These are phyloP conservation scores for Cercospora citrullina DNA, from an alignment of 2,329 filamentous ascomycete species.

Conservation along the genomic window DNA sequence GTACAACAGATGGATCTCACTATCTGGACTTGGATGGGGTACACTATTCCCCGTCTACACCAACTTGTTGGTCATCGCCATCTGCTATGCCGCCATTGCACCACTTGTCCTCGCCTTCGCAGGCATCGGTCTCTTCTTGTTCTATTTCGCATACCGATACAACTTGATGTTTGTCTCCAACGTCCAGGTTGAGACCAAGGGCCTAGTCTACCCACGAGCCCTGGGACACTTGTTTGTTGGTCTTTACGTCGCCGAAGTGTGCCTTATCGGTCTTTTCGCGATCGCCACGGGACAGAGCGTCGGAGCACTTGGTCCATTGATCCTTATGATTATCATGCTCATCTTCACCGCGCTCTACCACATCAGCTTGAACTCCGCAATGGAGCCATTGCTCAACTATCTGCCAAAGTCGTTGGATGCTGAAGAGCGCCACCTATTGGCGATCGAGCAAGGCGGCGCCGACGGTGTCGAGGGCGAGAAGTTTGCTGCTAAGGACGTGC, in stretches of 20 bases:
- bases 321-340: slow-evolving; percentile 74
- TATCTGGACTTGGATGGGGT: slow-evolving; percentile 78
- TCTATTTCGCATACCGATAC: slow-evolving; percentile 88
- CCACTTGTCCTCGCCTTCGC: slow-evolving; percentile 83
- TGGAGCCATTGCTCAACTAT: slow-evolving; percentile 74
- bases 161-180: slow-evolving; percentile 87
- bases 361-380: slow-evolving; percentile 68
- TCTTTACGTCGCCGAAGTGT: slow-evolving; percentile 74
- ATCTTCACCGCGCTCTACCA: slow-evolving; percentile 77
- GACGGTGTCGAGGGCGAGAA: slow-evolving; percentile 28
- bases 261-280: slow-evolving; percentile 80
- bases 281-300: slow-evolving; percentile 58
- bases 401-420: slow-evolving; percentile 58
- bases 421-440: slow-evolving; percentile 41
- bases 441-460: slow-evolving; percentile 37
- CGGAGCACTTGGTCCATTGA: slow-evolving; percentile 61
- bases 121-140: slow-evolving; percentile 72
- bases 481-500: slow-evolving; percentile 34
- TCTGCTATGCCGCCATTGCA: slow-evolving; percentile 83
- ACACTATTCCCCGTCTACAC: slow-evolving; percentile 79
- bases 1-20: slow-evolving; percentile 72
- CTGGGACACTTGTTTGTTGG: slow-evolving; percentile 83
- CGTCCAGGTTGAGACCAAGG: slow-evolving; percentile 80
- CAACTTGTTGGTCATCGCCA: slow-evolving; percentile 70
- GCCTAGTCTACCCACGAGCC: slow-evolving; percentile 82